Base-by-base conservation (phyloP, 2,329 filamentous ascomycete species). In the Calonectria ilicicola region DNA sequence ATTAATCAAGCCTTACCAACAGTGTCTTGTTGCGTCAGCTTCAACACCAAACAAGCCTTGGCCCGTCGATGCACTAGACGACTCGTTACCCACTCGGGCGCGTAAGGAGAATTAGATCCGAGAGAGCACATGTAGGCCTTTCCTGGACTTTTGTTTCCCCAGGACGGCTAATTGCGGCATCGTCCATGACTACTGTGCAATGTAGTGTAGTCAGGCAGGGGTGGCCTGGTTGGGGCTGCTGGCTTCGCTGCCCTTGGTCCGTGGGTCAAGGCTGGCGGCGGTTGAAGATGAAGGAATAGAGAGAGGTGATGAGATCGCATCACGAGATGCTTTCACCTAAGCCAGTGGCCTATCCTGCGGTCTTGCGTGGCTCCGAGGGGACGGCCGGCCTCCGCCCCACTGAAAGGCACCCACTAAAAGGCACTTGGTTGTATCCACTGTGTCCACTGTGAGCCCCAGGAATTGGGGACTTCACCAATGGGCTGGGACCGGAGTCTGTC, bases 251-350 rank as follows among this genome's bases (percentile, higher is more conserved):
- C 19, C 21, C 23, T 23, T 68, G 56, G 44, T 65, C 72, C 62
- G 51, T 64, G 49, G 58, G 67, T 35, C 62, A 47, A 14, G 32
- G 44, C 62, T 47, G 46, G n/a, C 40, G 47, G 46, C 38, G 32
- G 46, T 49, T 56, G 64, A 38, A 35, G 35, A 66, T 26, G 64
- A 66, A 40, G 53, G 32, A 21, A 60, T 40, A 58, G 53, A 60
- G 32, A 26, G 56, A 38, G 9, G 17, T 38, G 27, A 49, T 51
- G 51, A 65, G 69, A 77, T 78, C 65, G 40, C 63, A 80, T 80
- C 76, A 80, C 77, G 77, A 80, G 70, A 80, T 78, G 72, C 69
- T 74, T 79, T 79, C 76, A 80, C 77, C 71, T 79, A 79, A 79
- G 68, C 73, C 38, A 38, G 44, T 49, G n/a, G 47, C 29, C 62